Evolutionary conservation across 1,139 yeast species (phyloP), one percentile per base, ranked within the genome.

Genomic region (Pichia sp.): DNA sequence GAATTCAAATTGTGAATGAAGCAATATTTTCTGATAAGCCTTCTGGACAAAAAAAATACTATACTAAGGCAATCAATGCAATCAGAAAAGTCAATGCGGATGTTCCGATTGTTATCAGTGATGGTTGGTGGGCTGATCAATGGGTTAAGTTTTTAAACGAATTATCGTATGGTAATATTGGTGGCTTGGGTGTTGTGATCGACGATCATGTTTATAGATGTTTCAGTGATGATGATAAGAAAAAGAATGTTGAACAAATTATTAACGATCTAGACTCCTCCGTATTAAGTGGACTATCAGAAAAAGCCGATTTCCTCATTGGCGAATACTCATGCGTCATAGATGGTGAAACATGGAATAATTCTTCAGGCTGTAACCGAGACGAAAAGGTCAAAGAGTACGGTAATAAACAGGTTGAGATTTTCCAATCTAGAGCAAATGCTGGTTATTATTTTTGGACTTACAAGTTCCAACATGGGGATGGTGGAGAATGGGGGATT

Each of bases 401-500:
- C 57, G 84, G 83, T 52, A 61, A 63, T 22, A 65, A 61, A 30
- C 78, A 81, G 61, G 58, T 63, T 4, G 61, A 66, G 3, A 55
- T 76, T 4, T 76, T 85, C 57, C 59, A 62, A 12, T 60, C 74
- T 40, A 68, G 85, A 43, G 82, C 90, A 0, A 65, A 72, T 7
- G 75, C 79, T 47, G 97, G 97, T 0, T 73, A 77, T 46, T 90
- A 76, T 65, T 92, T 92, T 67, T 92, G 97, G 97, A 87, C 96
- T 1, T 85, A 70, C 64, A 88, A 87, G 66, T 90, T 90, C 62
- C 79, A 84, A 62, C 74, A 80, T 48, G 97, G 97, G 2, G 84
- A 83, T 59, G 97, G 97, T 38, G 97, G 97, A 12, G 96, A 88
- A 68, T 90, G 97, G 97, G 97, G 92, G 48, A 82, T 87, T 65